A percentile compares a stretch with the other conserved stretches of the same genome.
These are phyloP conservation scores for Gymnopilus junonius DNA, from an alignment of 768 basidiomycete genomes.

Conservation along the genomic window DNA sequence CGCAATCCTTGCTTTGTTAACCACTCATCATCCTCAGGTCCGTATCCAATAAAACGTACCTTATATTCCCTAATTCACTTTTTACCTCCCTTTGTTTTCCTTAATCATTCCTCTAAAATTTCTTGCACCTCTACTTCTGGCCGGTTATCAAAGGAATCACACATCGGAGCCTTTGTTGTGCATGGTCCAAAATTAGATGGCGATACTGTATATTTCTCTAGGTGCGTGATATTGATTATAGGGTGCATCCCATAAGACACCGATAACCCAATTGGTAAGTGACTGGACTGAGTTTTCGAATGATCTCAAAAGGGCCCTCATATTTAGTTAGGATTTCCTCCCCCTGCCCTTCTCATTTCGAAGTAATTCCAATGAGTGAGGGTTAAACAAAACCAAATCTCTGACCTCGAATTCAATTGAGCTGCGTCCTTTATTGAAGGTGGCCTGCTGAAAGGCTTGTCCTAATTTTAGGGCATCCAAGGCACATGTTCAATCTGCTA, in stretches of 20 bases:
- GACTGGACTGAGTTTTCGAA: slow-evolving; percentile 27
- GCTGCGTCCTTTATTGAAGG: slow-evolving; percentile 22
- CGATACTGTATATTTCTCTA: slow-evolving; percentile 28
- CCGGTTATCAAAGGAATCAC: slow-evolving; percentile 5
- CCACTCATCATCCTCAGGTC: slow-evolving; percentile 28
- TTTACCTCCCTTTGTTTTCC: slow-evolving; percentile 2
- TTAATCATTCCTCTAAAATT: slow-evolving; percentile 4
- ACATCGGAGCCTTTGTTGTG: not conserved
- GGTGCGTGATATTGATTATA: slow-evolving; percentile 36
- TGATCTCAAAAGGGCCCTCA: slow-evolving; percentile 36
- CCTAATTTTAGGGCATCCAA: slow-evolving; percentile 18
- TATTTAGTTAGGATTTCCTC: slow-evolving; percentile 30
- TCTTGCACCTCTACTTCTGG: slow-evolving; percentile 6
- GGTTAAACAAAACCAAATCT: slow-evolving; percentile 30
- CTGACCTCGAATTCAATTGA: slow-evolving; percentile 29
- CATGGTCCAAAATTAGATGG: slow-evolving; percentile 26
- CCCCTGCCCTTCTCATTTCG: slow-evolving; percentile 29
- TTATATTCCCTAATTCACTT: slow-evolving; percentile 14
- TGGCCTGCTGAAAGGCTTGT: slow-evolving; percentile 12
- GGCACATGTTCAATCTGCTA: slow-evolving; percentile 9
- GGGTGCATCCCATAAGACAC: slow-evolving; percentile 33
- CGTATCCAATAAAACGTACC: slow-evolving; percentile 27
- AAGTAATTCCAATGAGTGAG: slow-evolving; percentile 23
- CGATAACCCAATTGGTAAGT: slow-evolving; percentile 34
- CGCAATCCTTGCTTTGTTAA: slow-evolving; percentile 14